Evolutionary conservation across 1,139 yeast species (phyloP).

Genomic region (Suhomyces terraborum): DNA sequence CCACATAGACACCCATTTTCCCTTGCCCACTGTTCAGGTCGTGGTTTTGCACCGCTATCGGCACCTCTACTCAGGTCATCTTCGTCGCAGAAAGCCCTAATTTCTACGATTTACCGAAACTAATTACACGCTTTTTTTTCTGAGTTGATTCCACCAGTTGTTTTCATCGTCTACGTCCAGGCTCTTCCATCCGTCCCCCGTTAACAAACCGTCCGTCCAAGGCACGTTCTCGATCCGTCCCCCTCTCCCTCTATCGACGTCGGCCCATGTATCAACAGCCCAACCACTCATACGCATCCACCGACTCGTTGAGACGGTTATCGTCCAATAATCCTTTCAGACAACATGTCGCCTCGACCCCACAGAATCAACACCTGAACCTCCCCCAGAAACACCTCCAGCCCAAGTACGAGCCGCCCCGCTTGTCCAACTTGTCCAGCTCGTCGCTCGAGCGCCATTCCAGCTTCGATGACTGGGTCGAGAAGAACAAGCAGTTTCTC

Average conservation of each 20-base stretch:
- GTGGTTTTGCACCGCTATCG: not conserved
- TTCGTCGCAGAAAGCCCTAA: conserved; percentile 1
- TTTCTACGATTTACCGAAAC: conserved; percentile 1
- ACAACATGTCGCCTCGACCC: conserved; percentile 13
- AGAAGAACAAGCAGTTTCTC: conserved; percentile 46
- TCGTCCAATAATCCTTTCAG: conserved; percentile 66
- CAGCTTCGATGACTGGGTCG: conserved; percentile 54
- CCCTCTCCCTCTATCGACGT: not conserved
- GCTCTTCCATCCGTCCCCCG: not conserved
- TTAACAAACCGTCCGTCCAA: not conserved
- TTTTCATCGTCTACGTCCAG: conserved; percentile 3
- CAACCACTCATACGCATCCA: conserved; percentile 35
- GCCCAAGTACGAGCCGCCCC: conserved; percentile 13
- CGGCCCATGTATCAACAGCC: conserved; percentile 45
- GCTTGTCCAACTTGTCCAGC: conserved; percentile 14
- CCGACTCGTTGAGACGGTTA: conserved; percentile 48
- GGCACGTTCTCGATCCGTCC: not conserved
- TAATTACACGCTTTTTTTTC: conserved; percentile 3
- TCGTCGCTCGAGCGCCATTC: conserved; percentile 20
- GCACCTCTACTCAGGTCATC: conserved; percentile 3
- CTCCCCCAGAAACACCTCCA: conserved; percentile 3
- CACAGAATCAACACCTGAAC: not conserved
- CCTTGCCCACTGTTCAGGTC: not conserved
- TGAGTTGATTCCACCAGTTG: not conserved
- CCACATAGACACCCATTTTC: not conserved